These are phyloP conservation scores for Daedaleopsis nitida DNA, from an alignment of 768 basidiomycete species.

Conservation along the genomic window DNA sequence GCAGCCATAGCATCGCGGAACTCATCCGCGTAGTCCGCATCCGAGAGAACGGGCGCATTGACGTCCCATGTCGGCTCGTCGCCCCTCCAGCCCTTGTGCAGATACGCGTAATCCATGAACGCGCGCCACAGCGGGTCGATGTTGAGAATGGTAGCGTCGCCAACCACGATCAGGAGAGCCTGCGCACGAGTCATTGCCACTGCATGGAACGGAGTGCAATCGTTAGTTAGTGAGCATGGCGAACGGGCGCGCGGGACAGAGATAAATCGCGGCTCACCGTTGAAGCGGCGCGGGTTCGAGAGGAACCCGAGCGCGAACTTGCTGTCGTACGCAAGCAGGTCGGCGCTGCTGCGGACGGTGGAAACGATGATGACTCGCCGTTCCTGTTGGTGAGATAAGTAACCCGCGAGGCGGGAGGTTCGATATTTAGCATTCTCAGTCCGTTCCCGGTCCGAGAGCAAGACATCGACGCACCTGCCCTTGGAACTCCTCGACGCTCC, in stretches of 20 bases:
- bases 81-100: slow-evolving; percentile 56
- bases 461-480: slow-evolving; percentile 35
- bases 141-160: slow-evolving; percentile 58
- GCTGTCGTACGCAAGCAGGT: slow-evolving; percentile 30
- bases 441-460: neutral
- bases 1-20: slow-evolving; percentile 27
- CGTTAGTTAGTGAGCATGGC: neutral
- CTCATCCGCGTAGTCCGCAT: slow-evolving; percentile 42
- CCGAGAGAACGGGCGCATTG: slow-evolving; percentile 36
- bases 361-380: slow-evolving; percentile 40
- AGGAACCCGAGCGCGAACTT: slow-evolving; percentile 36
- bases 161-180: slow-evolving; percentile 62
- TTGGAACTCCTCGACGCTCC: slow-evolving; percentile 44
- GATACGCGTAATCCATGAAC: slow-evolving; percentile 59
- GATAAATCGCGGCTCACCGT: slow-evolving; percentile 42
- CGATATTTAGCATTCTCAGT: neutral
- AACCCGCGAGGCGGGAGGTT: neutral
- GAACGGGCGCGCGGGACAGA: too few relatives aligned
- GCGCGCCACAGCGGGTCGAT: slow-evolving; percentile 61
- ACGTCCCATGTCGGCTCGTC: slow-evolving; percentile 36
- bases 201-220: slow-evolving; percentile 24
- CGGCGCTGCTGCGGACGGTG: slow-evolving; percentile 37
- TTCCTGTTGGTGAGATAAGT: slow-evolving; percentile 28
- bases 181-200: slow-evolving; percentile 70
- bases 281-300: slow-evolving; percentile 37